phyloP scores from a whole-genome alignment of 441 rosid genomes.

The Metrosideros polymorpha region DNA sequence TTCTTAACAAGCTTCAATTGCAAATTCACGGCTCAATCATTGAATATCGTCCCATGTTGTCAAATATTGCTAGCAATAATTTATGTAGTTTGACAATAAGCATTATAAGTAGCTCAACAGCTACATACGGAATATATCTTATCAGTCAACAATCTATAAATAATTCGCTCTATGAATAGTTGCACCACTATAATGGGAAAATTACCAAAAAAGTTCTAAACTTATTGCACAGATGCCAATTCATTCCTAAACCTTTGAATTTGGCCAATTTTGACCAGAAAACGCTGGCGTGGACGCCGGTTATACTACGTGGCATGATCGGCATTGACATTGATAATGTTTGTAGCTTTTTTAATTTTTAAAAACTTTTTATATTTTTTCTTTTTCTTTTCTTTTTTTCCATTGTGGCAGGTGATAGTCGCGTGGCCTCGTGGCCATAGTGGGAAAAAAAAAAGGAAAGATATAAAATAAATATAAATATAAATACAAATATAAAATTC shows the following conservation, averaged over 20 bases:
- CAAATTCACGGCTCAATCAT: neutral
- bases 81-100: neutral
- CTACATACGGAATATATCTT: neutral
- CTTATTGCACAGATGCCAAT: accelerated
- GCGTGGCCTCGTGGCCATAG: too few relatives aligned
- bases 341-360: neutral
- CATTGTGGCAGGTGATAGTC: accelerated
- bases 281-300: accelerated
- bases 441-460: neutral
- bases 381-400: too few relatives aligned
- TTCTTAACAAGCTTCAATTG: neutral
- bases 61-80: neutral
- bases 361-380: neutral
- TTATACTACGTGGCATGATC: accelerated
- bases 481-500: too few relatives aligned
- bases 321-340: accelerated
- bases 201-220: accelerated
- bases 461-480: neutral
- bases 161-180: neutral
- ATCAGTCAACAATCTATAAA: neutral
- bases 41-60: neutral
- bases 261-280: accelerated
- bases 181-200: neutral
- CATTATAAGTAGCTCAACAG: neutral
- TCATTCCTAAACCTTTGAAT: accelerated